Base-by-base conservation (phyloP, 345 rosid species). In the Pistacia integerrima region DNA sequence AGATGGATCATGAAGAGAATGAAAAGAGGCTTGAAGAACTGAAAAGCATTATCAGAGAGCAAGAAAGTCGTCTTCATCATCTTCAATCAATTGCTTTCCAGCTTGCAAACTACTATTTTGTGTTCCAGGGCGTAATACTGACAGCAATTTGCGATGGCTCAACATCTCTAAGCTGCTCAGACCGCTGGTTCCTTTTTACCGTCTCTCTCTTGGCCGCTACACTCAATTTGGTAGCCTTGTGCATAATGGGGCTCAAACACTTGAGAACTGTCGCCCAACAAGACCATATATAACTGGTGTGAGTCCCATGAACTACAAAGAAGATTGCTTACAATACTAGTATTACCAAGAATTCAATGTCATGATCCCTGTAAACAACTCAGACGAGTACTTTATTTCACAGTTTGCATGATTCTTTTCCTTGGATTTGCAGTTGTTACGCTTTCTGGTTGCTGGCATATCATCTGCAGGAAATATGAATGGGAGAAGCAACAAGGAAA, bases 171-270 rank as follows among this genome's bases (percentile, higher is more conserved):
- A 51, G 3, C 12, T 68, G 59, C 57, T 49, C 59, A 22, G 72
- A 68, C 22, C 44, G 72, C 6, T 68, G 72, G 72, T 51, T 68
- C 51, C 71, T 22, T 5, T 67, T 67, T 14, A 48, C 20, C 1
- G 36, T 67, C 38, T 67, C 57, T 2, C 38, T 49, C 18, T 22
- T 67, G 11, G 57, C 57, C 1, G 57, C 57, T 1, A 0, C 14
- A 22, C n/a, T 67, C 16, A 48, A 67, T 30, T 67, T 67, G 71
- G 71, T 67, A 2, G 71, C 71, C n/a, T 13, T 67, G 9, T 8
- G 6, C 36, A 20, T 22, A 8, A 67, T 5, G 4, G 70, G 70
- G 12, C 56, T 22, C n/a, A 25, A 46, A 25, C 46, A 67, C 25
- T 8, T 22, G 10, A 67, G 70, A 67, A 14, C 10, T 20, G 28